Conservation (phyloP, 805 yeast genomes). For the Brettanomyces nanus region DNA sequence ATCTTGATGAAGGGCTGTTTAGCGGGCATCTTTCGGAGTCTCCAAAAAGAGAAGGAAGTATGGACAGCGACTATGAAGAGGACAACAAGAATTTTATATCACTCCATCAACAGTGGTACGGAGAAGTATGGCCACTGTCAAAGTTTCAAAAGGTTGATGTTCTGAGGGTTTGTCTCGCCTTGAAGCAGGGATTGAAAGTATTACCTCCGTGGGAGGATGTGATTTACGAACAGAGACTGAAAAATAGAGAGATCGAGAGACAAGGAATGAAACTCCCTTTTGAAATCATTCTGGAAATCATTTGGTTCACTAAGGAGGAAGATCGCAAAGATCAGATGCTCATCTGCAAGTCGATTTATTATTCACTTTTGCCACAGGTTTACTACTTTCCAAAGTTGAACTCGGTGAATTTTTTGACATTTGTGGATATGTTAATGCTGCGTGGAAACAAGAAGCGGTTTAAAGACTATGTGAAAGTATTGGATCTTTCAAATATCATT, state of each 20-base stretch:
- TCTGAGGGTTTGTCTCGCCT: conserved; percentile 23
- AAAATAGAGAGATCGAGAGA: conserved; percentile 7
- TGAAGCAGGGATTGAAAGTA: conserved; percentile 20
- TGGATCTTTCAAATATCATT: conserved; percentile 72
- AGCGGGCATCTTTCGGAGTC: neutral
- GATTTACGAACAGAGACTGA: conserved; percentile 17
- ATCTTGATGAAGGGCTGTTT: neutral
- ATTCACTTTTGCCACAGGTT: conserved; percentile 51
- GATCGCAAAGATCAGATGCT: conserved; percentile 44
- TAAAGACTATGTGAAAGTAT: conserved; percentile 51
- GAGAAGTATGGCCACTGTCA: conserved; percentile 38
- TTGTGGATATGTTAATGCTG: conserved; percentile 55
- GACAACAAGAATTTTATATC: conserved; percentile 1
- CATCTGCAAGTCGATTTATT: conserved; percentile 55
- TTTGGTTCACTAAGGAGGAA: conserved; percentile 24
- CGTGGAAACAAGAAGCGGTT: conserved; percentile 35
- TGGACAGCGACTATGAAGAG: conserved; percentile 20
- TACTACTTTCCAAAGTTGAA: conserved; percentile 57
- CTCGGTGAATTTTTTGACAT: conserved; percentile 60
- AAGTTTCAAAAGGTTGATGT: conserved; percentile 46
- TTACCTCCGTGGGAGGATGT: conserved; percentile 18
- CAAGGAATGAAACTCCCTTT: conserved; percentile 32
- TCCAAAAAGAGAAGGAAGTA: neutral
- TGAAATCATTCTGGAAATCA: conserved; percentile 38
- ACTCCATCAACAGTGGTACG: conserved; percentile 17